phyloP scores from a whole-genome alignment of 352 stramenopile genomes.

The Phytophthora podocarpi region DNA sequence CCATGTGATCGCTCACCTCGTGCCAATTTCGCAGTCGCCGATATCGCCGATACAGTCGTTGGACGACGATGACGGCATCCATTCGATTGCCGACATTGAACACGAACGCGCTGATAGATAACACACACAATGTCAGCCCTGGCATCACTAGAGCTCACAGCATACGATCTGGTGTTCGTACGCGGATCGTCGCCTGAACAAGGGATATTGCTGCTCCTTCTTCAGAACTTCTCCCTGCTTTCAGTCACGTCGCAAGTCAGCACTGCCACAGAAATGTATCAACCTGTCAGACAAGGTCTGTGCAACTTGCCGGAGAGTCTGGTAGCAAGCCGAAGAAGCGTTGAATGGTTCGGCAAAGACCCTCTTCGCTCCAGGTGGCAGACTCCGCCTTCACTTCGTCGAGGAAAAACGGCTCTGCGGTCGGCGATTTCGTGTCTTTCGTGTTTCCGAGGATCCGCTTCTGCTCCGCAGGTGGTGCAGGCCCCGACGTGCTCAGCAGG shows the following conservation, averaged over 20 bases:
- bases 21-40: constrained; percentile 49
- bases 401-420: constrained; percentile 46
- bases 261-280: too few relatives aligned
- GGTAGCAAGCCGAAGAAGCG: constrained; percentile 61
- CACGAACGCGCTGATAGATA: constrained; percentile 17
- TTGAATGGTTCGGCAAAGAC: constrained; percentile 55
- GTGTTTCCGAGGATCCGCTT: constrained; percentile 9
- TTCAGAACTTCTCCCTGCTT: constrained; percentile 43
- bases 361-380: constrained; percentile 58
- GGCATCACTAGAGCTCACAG: neutral
- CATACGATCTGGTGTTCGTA: constrained; percentile 13
- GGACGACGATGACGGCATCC: constrained; percentile 27
- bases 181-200: constrained; percentile 35
- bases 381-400: constrained; percentile 53
- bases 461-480: constrained; percentile 7
- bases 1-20: constrained; percentile 38
- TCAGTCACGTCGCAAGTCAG: too few relatives aligned
- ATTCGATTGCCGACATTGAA: constrained; percentile 23
- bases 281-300: too few relatives aligned
- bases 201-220: constrained; percentile 44
- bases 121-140: neutral
- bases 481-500: constrained; percentile 8
- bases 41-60: constrained; percentile 53
- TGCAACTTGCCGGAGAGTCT: constrained; percentile 50
- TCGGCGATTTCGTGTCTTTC: neutral